Evolutionary conservation across 2,329 filamentous ascomycete genomes (phyloP).

Genomic region (Passalora sequoiae): DNA sequence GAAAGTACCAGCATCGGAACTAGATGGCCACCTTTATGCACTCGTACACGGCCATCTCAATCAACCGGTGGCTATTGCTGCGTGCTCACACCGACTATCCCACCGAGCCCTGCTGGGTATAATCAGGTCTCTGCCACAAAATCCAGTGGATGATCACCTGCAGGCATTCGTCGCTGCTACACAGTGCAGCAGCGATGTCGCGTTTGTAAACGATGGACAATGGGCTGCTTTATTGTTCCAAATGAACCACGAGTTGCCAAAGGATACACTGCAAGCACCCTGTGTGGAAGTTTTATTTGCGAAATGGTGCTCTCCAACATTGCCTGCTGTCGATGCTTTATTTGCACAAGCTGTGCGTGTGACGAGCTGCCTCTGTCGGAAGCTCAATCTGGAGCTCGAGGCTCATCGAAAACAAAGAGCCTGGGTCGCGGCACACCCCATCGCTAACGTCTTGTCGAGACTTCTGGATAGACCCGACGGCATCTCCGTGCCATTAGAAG

Average conservation of each 20-base stretch:
- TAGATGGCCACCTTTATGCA: not conserved
- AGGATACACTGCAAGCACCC: not conserved
- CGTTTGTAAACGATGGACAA: not conserved
- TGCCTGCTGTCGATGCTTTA: not conserved
- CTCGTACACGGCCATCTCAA: not conserved
- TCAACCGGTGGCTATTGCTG: slow-evolving; percentile 4
- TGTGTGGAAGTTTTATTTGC: too few species aligned
- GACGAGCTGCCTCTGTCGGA: not conserved
- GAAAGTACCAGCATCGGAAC: not conserved
- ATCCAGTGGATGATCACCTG: not conserved
- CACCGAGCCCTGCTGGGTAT: not conserved
- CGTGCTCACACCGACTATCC: slow-evolving; percentile 3
- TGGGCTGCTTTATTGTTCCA: slow-evolving; percentile 1
- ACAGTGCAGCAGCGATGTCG: slow-evolving; percentile 1
- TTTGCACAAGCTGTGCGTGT: not conserved
- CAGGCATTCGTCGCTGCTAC: slow-evolving; percentile 5
- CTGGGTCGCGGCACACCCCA: not conserved
- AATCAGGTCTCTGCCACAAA: not conserved
- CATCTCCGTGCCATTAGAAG: not conserved
- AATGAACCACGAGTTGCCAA: not conserved
- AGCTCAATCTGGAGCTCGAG: not conserved
- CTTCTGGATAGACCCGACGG: not conserved
- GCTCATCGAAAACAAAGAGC: not conserved
- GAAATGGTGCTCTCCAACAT: slow-evolving; percentile 4
- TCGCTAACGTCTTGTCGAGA: not conserved